Evolutionary conservation across 257 asterid species (phyloP).

Genomic region (Primulina huaijiensis): DNA sequence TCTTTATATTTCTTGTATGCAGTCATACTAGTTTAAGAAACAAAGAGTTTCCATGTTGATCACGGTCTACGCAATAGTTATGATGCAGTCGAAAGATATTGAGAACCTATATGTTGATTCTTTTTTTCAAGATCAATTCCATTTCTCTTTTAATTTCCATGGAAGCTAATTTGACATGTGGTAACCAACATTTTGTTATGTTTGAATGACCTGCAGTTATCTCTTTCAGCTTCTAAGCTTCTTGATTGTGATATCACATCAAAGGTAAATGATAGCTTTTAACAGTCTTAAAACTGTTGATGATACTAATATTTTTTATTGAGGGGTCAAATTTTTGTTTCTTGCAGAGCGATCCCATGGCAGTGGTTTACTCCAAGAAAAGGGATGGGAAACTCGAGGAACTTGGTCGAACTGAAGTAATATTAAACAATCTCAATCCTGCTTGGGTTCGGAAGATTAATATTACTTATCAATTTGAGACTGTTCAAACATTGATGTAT

Average conservation of each 20-base stretch:
- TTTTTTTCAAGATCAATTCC: no score
- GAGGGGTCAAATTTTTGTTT: constrained; percentile 15
- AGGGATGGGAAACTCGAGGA: constrained; percentile 75
- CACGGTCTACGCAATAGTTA: no score
- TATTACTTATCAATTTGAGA: constrained; percentile 72
- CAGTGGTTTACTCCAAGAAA: constrained; percentile 61
- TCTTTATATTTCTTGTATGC: no score
- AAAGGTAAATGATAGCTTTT: constrained; percentile 47
- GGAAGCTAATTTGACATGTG: constrained; percentile 14
- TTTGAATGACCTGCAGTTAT: constrained; percentile 52
- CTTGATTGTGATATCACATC: constrained; percentile 57
- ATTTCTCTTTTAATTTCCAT: not conserved
- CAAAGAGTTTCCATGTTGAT: no score
- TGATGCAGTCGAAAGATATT: no score
- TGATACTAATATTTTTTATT: not conserved
- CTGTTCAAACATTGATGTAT: constrained; percentile 66
- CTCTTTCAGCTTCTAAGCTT: constrained; percentile 77
- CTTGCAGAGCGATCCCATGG: constrained; percentile 92
- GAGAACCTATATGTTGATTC: no score
- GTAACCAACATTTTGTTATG: constrained; percentile 16
- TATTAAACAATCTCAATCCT: constrained; percentile 69
- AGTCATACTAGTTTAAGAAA: no score
- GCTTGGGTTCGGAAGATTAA: constrained; percentile 71
- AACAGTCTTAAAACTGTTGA: not conserved
- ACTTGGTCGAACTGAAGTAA: constrained; percentile 85